phyloP scores from a whole-genome alignment of 768 basidiomycete genomes.

The Xanthoconium purpureum region DNA sequence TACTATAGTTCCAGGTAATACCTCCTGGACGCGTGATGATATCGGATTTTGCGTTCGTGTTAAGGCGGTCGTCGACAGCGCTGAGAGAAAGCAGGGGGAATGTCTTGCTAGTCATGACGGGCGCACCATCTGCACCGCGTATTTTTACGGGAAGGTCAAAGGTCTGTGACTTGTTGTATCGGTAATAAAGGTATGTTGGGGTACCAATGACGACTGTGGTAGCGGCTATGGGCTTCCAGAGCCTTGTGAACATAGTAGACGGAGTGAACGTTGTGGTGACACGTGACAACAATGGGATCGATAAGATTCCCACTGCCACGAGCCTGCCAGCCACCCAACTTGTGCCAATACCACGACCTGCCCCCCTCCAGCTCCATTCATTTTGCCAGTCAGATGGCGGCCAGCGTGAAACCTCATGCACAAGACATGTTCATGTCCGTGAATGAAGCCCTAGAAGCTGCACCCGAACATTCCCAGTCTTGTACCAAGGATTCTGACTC shows the following conservation, averaged over 20 bases:
- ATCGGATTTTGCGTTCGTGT: slow-evolving; percentile 48
- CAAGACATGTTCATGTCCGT: slow-evolving; percentile 4
- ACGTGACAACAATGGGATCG: slow-evolving; percentile 22
- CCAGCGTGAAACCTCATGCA: slow-evolving; percentile 7
- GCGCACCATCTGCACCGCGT: slow-evolving; percentile 55
- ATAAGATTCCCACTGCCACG: slow-evolving; percentile 27
- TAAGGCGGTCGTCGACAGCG: slow-evolving; percentile 55
- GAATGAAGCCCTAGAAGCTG: neutral
- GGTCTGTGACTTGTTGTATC: slow-evolving; percentile 42
- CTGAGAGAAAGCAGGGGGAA: slow-evolving; percentile 56
- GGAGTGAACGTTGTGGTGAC: neutral
- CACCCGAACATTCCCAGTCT: neutral
- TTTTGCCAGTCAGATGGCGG: slow-evolving; percentile 14
- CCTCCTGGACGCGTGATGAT: slow-evolving; percentile 50
- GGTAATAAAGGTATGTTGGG: slow-evolving; percentile 60
- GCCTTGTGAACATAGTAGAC: slow-evolving; percentile 53
- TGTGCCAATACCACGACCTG: slow-evolving; percentile 28
- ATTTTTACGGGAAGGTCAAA: slow-evolving; percentile 60
- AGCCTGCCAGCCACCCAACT: slow-evolving; percentile 12
- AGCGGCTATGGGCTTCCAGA: slow-evolving; percentile 67
- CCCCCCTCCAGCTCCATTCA: neutral
- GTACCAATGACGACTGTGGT: slow-evolving; percentile 51
- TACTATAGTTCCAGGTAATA: slow-evolving; percentile 71
- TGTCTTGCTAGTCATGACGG: slow-evolving; percentile 49
- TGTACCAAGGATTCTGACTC: slow-evolving; percentile 4